A percentile compares a stretch with the other conserved stretches of the same genome.
These are phyloP conservation scores for Alternaria viburni DNA, from an alignment of 2,329 filamentous ascomycete species.

Conservation along the genomic window DNA sequence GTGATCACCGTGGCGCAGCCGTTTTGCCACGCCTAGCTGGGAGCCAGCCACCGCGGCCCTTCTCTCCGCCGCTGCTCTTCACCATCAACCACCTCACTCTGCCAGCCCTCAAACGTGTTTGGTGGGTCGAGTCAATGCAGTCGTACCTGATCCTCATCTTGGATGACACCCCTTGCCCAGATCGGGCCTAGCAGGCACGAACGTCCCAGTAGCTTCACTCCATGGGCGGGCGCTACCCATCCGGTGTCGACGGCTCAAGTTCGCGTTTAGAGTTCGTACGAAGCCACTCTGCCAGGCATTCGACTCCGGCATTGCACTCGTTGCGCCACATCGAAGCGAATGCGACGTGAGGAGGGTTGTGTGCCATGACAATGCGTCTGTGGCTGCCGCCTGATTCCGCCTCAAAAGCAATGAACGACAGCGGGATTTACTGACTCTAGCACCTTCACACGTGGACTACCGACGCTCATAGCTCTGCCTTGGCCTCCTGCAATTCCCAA, in stretches of 20 bases:
- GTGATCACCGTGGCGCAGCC: conserved; percentile 6
- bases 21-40: conserved; percentile 13
- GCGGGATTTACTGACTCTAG: neutral
- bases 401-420: conserved; percentile 4
- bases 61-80: conserved; percentile 3
- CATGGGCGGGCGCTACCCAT: conserved; percentile 23
- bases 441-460: conserved; percentile 1
- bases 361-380: neutral
- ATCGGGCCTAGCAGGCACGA: conserved; percentile 19
- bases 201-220: conserved; percentile 24
- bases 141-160: conserved; percentile 30
- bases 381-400: neutral
- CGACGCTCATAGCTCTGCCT: neutral
- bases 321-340: conserved; percentile 4
- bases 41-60: conserved; percentile 2
- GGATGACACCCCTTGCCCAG: conserved; percentile 14
- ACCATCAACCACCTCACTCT: neutral
- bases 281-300: conserved; percentile 4
- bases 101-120: conserved; percentile 23
- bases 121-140: conserved; percentile 28
- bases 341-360: neutral
- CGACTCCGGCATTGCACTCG: neutral
- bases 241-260: conserved; percentile 15
- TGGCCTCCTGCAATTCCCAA: conserved; percentile 2
- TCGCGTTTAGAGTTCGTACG: conserved; percentile 20